Conservation (phyloP, 1,139 yeast species). For the Geotrichum candidum region DNA sequence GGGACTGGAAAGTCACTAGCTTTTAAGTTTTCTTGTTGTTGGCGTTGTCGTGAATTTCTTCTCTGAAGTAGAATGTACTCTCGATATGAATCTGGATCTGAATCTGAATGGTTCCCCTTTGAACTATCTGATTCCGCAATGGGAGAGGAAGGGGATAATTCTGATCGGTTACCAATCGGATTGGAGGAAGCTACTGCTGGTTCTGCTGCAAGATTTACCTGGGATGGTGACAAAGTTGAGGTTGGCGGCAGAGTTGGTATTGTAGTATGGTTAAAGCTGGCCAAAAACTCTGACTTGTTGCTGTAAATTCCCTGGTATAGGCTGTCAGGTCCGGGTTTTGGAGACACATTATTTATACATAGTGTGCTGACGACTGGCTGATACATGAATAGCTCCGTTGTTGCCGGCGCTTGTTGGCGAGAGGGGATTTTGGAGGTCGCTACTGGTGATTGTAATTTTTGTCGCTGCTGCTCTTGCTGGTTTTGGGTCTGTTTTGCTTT, state of each 20-base stretch:
- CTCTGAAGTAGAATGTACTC: not conserved
- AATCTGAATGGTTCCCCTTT: not conserved
- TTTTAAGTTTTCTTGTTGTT: not conserved
- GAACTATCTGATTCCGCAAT: not conserved
- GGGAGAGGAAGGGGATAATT: not conserved
- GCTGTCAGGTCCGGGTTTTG: not conserved
- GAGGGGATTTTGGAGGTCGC: not conserved
- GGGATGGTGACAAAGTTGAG: not conserved
- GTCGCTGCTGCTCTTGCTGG: not conserved
- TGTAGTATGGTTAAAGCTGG: not conserved
- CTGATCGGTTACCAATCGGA: not conserved
- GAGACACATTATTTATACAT: not conserved
- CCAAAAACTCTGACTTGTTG: conserved; percentile 6
- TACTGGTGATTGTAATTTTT: no score
- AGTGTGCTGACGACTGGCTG: conserved; percentile 1
- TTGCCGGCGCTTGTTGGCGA: not conserved
- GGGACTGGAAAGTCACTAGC: not conserved
- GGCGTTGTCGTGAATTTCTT: not conserved
- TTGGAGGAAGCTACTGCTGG: not conserved
- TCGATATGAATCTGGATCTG: not conserved
- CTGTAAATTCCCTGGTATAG: conserved; percentile 9
- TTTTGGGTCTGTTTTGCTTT: not conserved
- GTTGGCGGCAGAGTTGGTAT: conserved; percentile 1
- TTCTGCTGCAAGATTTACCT: not conserved
- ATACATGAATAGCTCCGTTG: not conserved